These are phyloP conservation scores for Aquilaria malaccensis DNA, from an alignment of 345 rosid genomes.

Conservation along the genomic window DNA sequence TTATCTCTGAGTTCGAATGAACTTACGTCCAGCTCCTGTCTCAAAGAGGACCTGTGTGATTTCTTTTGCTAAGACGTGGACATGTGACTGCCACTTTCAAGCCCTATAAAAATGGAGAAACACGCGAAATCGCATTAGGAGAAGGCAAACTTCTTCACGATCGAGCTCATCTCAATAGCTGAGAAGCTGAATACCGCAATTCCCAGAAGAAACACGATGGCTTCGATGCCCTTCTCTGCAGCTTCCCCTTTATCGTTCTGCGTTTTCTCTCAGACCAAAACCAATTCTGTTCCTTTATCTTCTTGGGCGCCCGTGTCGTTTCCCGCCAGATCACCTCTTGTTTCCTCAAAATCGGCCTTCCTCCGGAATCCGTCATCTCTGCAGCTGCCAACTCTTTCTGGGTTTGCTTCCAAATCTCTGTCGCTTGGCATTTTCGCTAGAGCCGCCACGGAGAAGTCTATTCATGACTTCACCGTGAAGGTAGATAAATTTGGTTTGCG, in stretches of 20 bases:
- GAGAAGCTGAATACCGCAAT: too few species aligned
- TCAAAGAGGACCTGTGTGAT: too few species aligned
- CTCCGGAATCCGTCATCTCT: conserved; percentile 39
- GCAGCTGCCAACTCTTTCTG: conserved; percentile 23
- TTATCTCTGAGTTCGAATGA: too few species aligned
- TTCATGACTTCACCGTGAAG: conserved; percentile 77
- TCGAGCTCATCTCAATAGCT: too few species aligned
- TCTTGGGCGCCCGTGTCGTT: conserved; percentile 27
- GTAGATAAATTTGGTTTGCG: conserved; percentile 21
- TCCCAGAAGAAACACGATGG: conserved; percentile 13
- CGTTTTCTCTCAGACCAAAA: conserved; percentile 19
- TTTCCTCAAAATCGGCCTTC: conserved; percentile 40
- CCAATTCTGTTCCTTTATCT: conserved; percentile 10
- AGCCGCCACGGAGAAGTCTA: conserved; percentile 65
- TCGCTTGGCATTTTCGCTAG: conserved; percentile 45
- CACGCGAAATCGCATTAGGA: too few species aligned
- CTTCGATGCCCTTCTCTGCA: conserved; percentile 36
- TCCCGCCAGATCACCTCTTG: conserved; percentile 37
- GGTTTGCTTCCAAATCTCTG: conserved; percentile 30
- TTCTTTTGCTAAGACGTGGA: too few species aligned
- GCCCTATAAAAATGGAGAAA: too few species aligned
- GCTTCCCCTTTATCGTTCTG: conserved; percentile 26
- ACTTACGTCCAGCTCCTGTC: too few species aligned
- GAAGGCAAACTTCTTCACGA: too few species aligned
- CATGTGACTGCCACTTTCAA: too few species aligned